Percentiles rank a stretch among this genome's conserved stretches.
Evolutionary conservation across 140 eudicot genomes (phyloP).

Genomic region (Erigeron philadelphicus): DNA sequence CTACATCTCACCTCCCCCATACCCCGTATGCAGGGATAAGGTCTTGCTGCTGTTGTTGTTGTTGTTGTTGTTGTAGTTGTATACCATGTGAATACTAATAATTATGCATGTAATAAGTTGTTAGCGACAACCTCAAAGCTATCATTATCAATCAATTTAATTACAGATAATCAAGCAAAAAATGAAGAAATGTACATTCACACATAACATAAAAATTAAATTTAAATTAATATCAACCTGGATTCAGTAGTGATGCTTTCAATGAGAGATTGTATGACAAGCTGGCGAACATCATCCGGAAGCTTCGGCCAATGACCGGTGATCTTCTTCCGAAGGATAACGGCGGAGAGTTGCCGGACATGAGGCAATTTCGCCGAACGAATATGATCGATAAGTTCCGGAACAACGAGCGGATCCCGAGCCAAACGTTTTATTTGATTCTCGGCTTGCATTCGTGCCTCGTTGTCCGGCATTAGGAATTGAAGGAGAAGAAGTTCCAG

Average conservation of each 20-base stretch:
- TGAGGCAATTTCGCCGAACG: slow-evolving; percentile 85
- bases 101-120: too few species aligned
- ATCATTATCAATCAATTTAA: not conserved
- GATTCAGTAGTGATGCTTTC: slow-evolving; percentile 79
- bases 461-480: slow-evolving; percentile 92
- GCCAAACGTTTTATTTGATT: slow-evolving; percentile 81
- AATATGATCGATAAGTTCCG: slow-evolving; percentile 71
- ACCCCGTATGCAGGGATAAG: too few species aligned
- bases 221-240: slow-evolving; percentile 36
- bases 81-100: too few species aligned
- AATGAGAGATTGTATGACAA: slow-evolving; percentile 78
- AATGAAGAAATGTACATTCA: not conserved
- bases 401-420: slow-evolving; percentile 84
- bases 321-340: slow-evolving; percentile 88
- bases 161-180: not conserved
- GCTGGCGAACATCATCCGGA: slow-evolving; percentile 48
- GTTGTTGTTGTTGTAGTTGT: too few species aligned
- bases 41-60: too few species aligned
- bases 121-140: not conserved
- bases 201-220: not conserved
- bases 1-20: too few species aligned
- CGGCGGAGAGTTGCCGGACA: slow-evolving; percentile 86
- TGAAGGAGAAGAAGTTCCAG: slow-evolving; percentile 77
- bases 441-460: slow-evolving; percentile 87
- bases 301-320: slow-evolving; percentile 88